Percentiles rank a stretch among this genome's conserved stretches.
phyloP scores from a whole-genome alignment of 2,329 filamentous ascomycete species.

The Plenodomus biglobosus region DNA sequence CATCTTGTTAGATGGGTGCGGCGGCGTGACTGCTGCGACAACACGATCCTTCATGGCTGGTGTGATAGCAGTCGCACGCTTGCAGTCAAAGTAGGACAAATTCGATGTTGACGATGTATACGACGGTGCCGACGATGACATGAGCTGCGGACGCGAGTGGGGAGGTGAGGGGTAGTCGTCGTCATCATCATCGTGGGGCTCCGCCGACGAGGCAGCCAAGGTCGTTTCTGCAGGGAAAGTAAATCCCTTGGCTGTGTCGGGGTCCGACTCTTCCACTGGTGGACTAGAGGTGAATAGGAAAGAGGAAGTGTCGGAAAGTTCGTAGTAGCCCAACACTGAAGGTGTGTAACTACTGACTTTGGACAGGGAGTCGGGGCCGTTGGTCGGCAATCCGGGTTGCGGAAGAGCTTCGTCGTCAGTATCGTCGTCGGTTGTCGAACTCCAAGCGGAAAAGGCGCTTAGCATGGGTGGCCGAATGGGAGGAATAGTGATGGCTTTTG shows the following conservation, averaged over 20 bases:
- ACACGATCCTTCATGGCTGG: slow-evolving; percentile 31
- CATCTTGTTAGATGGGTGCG: slow-evolving; percentile 18
- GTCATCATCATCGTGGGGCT: slow-evolving; percentile 5
- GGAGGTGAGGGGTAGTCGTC: slow-evolving; percentile 29
- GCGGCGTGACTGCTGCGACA: slow-evolving; percentile 37
- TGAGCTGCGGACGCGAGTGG: slow-evolving; percentile 31
- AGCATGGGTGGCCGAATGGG: slow-evolving; percentile 35
- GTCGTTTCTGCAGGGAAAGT: slow-evolving; percentile 23
- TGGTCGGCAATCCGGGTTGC: slow-evolving; percentile 14
- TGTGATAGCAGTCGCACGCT: slow-evolving; percentile 24
- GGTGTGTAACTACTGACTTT: slow-evolving; percentile 29
- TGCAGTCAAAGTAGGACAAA: slow-evolving; percentile 40
- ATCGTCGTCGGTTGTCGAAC: slow-evolving; percentile 34
- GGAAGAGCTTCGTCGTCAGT: slow-evolving; percentile 29
- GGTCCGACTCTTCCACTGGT: slow-evolving; percentile 21
- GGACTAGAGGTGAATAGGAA: slow-evolving; percentile 41
- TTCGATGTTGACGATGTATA: slow-evolving; percentile 30
- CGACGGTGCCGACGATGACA: slow-evolving; percentile 39
- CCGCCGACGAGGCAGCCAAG: slow-evolving; percentile 9
- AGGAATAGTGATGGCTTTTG: slow-evolving; percentile 33
- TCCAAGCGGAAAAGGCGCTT: slow-evolving; percentile 44
- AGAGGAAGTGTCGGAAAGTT: slow-evolving; percentile 22
- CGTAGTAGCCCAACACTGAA: slow-evolving; percentile 38
- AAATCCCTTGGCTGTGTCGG: slow-evolving; percentile 21
- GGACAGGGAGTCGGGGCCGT: slow-evolving; percentile 5